Percentiles rank a stretch among this genome's conserved stretches.
These are phyloP conservation scores for Prunus padus DNA, from an alignment of 306 rosid genomes.

Conservation along the genomic window DNA sequence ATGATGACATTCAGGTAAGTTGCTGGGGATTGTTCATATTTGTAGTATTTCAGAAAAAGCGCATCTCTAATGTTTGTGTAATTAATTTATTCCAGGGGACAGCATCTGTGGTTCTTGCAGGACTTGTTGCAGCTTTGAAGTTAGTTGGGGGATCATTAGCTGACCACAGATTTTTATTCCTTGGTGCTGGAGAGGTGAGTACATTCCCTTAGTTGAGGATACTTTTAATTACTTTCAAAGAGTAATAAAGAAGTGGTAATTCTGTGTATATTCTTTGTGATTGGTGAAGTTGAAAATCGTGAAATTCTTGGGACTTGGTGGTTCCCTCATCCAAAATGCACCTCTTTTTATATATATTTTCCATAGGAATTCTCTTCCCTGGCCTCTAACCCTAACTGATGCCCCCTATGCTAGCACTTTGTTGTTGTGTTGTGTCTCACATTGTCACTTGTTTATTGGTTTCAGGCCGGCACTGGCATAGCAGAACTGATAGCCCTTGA, in stretches of 20 bases:
- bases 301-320: background rate
- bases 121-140: conserved; percentile 69
- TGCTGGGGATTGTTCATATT: conserved; percentile 10
- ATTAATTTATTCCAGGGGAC: conserved; percentile 69
- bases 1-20: conserved; percentile 90
- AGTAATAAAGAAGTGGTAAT: background rate
- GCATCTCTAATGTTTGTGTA: conserved; percentile 7
- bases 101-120: conserved; percentile 97
- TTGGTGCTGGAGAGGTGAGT: conserved; percentile 96
- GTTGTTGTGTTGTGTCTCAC: conserved; percentile 22
- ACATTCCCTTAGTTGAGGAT: background rate
- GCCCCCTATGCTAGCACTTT: background rate
- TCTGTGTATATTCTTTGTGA: background rate
- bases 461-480: conserved; percentile 99
- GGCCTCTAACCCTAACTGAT: background rate
- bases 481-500: conserved; percentile 97
- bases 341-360: background rate
- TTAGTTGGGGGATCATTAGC: conserved; percentile 69
- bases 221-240: background rate
- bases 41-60: background rate
- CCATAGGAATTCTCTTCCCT: background rate
- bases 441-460: conserved; percentile 31
- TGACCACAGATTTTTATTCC: conserved; percentile 83
- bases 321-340: background rate
- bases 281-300: background rate